Base-by-base conservation (phyloP, 352 stramenopile species). In the Blastocystis sp. region DNA sequence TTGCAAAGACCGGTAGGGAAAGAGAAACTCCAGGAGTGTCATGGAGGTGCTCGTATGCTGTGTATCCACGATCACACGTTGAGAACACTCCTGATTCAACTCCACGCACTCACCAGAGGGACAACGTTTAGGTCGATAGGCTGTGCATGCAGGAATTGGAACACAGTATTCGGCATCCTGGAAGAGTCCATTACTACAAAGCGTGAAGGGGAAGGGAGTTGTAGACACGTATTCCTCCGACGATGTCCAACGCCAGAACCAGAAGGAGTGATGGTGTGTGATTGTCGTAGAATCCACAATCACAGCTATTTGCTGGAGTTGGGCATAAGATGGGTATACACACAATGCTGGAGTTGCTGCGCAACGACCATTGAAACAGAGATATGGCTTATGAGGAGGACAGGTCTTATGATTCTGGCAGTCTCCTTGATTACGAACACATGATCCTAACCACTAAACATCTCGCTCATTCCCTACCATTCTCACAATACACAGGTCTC, bases 351-450 rank as follows among this genome's bases (percentile, higher is more conserved):
- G 71, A 27, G 71, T 52, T 42, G 12, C 42, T 37, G 71, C 71
- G n/a, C 71, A 81, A 24, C 52, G 43, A n/a, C 71, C 71, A 21
- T 59, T 81, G 49, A 81, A 81, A 37, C 71, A 81, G 27, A 46
- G 39, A 39, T 81, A 81, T 29, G 71, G 27, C 24, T 66, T 35
- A 21, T 46, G 21, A 9, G 49, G 39, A 11, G 71, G 71, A 39
- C 71, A 81, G 1, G n/a, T n/a, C 0, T 19, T 32, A 42, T 66
- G 57, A 43, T 63, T 81, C 9, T 35, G 3, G 32, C 71, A 81
- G 49, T 81, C 71, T 7, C 71, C 71, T 56, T 81, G 71, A 61
- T 81, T 81, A 19, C 5, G 6, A 52, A 81, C 71, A 52, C 71
- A 81, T 5, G 46, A 27, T 27, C 29, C 63, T 37, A 27, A 21